Base-by-base conservation (phyloP, 306 rosid species). In the Cajanus cajan region DNA sequence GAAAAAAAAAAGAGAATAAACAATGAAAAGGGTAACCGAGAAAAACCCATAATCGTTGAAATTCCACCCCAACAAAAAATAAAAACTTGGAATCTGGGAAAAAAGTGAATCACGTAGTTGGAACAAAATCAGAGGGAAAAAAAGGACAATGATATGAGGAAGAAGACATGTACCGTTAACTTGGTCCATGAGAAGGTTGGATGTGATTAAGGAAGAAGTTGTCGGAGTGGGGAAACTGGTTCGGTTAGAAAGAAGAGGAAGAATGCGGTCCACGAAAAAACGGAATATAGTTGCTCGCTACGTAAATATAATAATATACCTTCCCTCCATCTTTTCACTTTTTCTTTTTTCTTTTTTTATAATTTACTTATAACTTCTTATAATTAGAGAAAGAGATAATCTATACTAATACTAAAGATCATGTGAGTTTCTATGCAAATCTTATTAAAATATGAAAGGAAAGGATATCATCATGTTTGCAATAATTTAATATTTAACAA, bases 121-220 rank as follows among this genome's bases (percentile, higher is more conserved):
- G 43, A 63, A 72, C 5, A 9, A 5, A 43, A 52, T n/a, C 2
- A 52, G 33, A 44, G 37, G 34, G 0, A n/a, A 2, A 57, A 10
- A 67, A 68, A 64, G 0, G 58, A 36, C 0, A 66, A 21, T 52
- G 52, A 44, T 5, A 65, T 0, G 6, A 9, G 62, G 4, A 66
- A 62, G 0, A 71, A 7, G 61, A 65, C 37, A n/a, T 4, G 50
- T 76, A 87, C 88, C 86, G 18, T 79, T 79, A 84, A 84, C 77
- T 84, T 87, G 83, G 61, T 78, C 90, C 88, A 87, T 84, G 44
- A n/a, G 11, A 75, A 57, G 36, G 77, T 22, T 80, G 0, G 71
- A 81, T 71, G 77, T 11, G 57, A 71, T 40, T 4, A 6, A 36
- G 43, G 58, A 51, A 71, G 68, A 19, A 18, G 4, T 25, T 44